Evolutionary conservation across 2,329 filamentous ascomycete genomes (phyloP).

Genomic region (Monilinia fructigena): DNA sequence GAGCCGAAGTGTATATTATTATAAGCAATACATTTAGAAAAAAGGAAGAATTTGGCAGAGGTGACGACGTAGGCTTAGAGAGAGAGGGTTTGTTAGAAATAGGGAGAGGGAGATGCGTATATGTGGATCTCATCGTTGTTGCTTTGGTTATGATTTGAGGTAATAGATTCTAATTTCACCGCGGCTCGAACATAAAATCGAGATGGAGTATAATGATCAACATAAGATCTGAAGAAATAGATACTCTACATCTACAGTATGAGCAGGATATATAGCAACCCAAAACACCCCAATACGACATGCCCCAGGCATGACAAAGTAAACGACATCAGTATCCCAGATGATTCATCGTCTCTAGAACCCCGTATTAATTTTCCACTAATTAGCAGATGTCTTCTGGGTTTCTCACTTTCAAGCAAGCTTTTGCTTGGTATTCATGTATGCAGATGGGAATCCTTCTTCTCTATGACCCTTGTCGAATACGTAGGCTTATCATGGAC

Average conservation of each 20-base stretch:
- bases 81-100: not conserved
- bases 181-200: no score
- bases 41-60: not conserved
- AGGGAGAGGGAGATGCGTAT: not conserved
- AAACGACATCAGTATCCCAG: not conserved
- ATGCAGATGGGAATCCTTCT: not conserved
- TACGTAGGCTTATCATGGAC: not conserved
- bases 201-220: no score
- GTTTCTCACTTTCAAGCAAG: not conserved
- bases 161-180: not conserved
- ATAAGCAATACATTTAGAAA: slow-evolving; percentile 4
- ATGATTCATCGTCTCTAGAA: not conserved
- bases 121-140: not conserved
- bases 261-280: not conserved
- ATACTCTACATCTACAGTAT: no score
- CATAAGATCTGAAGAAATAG: no score
- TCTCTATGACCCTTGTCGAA: not conserved
- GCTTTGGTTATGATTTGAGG: no score
- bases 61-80: not conserved
- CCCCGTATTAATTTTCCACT: not conserved
- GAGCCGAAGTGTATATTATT: slow-evolving; percentile 1
- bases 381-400: not conserved
- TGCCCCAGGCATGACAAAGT: not conserved
- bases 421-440: not conserved
- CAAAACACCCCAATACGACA: not conserved